phyloP scores from a whole-genome alignment of 169 alveolate species.

The Cryptosporidium viatorum region DNA sequence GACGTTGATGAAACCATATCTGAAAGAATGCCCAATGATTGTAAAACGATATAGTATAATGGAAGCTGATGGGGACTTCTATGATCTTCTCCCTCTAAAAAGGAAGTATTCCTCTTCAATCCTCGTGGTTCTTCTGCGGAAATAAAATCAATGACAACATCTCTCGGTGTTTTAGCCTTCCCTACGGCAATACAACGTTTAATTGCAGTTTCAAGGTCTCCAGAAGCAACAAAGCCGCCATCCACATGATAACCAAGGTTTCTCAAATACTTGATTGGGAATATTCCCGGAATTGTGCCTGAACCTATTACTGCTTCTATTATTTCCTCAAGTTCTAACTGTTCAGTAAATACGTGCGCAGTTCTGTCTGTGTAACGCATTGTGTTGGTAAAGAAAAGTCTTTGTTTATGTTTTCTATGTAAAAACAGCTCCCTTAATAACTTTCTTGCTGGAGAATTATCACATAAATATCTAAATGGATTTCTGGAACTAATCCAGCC shows the following conservation, averaged over 20 bases:
- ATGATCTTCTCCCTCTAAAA: slow-evolving; percentile 53
- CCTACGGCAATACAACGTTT: slow-evolving; percentile 74
- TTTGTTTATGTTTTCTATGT: slow-evolving; percentile 66
- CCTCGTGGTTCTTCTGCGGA: slow-evolving; percentile 66
- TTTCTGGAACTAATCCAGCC: slow-evolving; percentile 58
- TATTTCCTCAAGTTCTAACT: slow-evolving; percentile 68
- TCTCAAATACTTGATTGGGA: slow-evolving; percentile 63
- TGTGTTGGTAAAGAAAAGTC: slow-evolving; percentile 67
- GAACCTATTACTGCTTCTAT: slow-evolving; percentile 74
- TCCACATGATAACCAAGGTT: slow-evolving; percentile 71
- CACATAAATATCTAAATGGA: slow-evolving; percentile 67
- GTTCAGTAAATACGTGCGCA: slow-evolving; percentile 72
- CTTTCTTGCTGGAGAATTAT: slow-evolving; percentile 71
- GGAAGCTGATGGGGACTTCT: slow-evolving; percentile 70
- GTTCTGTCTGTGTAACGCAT: slow-evolving; percentile 73
- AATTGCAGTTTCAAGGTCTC: slow-evolving; percentile 74
- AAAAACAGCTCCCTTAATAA: slow-evolving; percentile 56
- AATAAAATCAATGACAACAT: slow-evolving; percentile 70
- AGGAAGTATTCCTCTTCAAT: slow-evolving; percentile 28
- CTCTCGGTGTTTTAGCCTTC: slow-evolving; percentile 65
- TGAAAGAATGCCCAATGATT: slow-evolving; percentile 59
- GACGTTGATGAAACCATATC: slow-evolving; percentile 73
- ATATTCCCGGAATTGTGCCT: slow-evolving; percentile 74
- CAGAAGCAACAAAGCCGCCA: slow-evolving; percentile 75
- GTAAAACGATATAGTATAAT: slow-evolving; percentile 36